These are phyloP conservation scores for Citrus cavaleriei DNA, from an alignment of 345 rosid species.

Conservation along the genomic window DNA sequence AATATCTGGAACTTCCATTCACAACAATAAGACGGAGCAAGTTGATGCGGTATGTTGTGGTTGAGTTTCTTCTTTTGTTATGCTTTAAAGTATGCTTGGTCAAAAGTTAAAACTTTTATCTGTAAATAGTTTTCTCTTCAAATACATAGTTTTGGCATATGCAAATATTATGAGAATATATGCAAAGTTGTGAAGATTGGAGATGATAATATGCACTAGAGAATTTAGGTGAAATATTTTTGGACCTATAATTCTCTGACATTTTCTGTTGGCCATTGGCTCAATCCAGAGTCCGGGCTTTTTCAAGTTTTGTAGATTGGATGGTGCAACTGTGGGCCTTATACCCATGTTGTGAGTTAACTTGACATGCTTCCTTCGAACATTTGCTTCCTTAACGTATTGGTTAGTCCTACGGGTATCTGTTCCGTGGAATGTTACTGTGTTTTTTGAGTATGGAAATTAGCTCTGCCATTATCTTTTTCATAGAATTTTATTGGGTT, in stretches of 20 bases:
- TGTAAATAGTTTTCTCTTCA: background rate
- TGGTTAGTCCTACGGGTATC: background rate
- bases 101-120: background rate
- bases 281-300: background rate
- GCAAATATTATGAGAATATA: background rate
- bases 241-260: background rate
- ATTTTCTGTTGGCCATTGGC: background rate
- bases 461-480: background rate
- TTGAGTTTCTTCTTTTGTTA: slow-evolving; percentile 11
- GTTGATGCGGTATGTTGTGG: slow-evolving; percentile 67
- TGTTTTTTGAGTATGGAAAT: background rate
- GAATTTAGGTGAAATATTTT: background rate
- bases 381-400: background rate
- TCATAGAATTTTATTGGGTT: background rate
- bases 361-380: background rate
- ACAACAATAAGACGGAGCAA: slow-evolving; percentile 75
- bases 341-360: background rate
- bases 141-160: background rate
- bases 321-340: background rate
- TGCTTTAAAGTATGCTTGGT: background rate
- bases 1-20: slow-evolving; percentile 73
- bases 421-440: background rate
- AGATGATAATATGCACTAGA: background rate
- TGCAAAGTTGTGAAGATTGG: background rate
- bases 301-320: background rate